Evolutionary conservation across 768 basidiomycete species (phyloP), one percentile per base, ranked within the genome.

Genomic region (Mycena albidolilacea): DNA sequence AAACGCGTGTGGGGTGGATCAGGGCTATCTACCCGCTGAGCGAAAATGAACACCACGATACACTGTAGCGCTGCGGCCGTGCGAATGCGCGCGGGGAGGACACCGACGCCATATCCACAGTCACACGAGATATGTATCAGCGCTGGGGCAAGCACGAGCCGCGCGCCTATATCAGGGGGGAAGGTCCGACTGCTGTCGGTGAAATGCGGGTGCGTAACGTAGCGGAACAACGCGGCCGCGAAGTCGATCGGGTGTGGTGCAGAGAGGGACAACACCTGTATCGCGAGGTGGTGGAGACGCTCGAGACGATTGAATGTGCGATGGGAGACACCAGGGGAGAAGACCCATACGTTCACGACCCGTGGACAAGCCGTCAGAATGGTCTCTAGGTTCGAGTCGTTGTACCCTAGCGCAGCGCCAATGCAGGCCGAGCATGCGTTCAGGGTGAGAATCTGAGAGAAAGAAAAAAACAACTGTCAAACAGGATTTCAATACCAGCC

Each of bases 381-480:
- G 46, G 46, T 15, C 46, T 48, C 46, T 48, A 48, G 46, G 46
- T 48, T 14, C 46, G 46, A 48, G 46, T 9, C 14, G 46, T 48
- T 48, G 46, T 48, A 48, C 46, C 46, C 46, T 48, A 48, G 46
- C 46, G 46, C 46, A 48, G 50, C n/a, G 50, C n/a, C n/a, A n/a
- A 48, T 43, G 41, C 41, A 43, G 41, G 41, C 41, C 41, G 5
- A 43, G 41, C 41, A 43, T 43, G 41, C 41, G 41, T 43, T 43
- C 41, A 2, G 12, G 41, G 41, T 43, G 41, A 43, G 41, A 43
- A 43, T 43, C 30, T 30, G 30, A 30, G 30, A 30, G 30, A 30
- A 30, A 30, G 30, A 30, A 30, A 30, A 30, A 30, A 30, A n/a
- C n/a, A 30, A 30, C 1, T 30, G 30, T 30, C 30, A 30, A 3